Evolutionary conservation across 345 rosid species (phyloP), one percentile per base, ranked within the genome.

Genomic region (Eucalyptus microcorys): DNA sequence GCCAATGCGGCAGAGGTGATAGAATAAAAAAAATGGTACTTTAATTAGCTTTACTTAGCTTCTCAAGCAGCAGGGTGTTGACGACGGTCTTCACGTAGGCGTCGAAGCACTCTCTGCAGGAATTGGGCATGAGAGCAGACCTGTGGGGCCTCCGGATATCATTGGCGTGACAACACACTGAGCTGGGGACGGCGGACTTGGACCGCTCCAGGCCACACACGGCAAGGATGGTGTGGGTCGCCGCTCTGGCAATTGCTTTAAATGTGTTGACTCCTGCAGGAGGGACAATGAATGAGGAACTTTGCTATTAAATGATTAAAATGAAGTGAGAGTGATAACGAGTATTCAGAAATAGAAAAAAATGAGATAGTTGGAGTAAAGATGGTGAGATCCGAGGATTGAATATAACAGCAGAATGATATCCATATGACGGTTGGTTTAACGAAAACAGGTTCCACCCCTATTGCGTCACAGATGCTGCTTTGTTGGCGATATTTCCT

Each of bases 191-290:
- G 10, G 81, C 42, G 22, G 92, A 85, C 89, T 91, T 89, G 24
- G 94, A 89, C 37, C 88, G 94, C 90, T 89, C 92, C 48, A 93
- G 89, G 48, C 94, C 94, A 88, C 93, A 94, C 2, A 92, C 95
- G 16, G 93, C 95, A 92, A 94, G 88, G 68, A 92, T 89, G 71
- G 95, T 89, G 84, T 94, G 95, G 3, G 95, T 95, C 22, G 94
- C 92, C 32, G 87, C 89, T 90, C 95, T 91, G 4, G 95, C 95
- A 7, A 94, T 91, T 90, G 89, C 93, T 90, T 94, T 95, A 88
- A 94, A 95, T 24, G 76, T 55, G 85, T 92, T 86, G 12, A 89
- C 89, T 87, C 91, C 95, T 94, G 93, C 93, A 89, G 22, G 86
- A 49, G 40, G 17, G n/a, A 79, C 26, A 49, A 83, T 11, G 43